phyloP scores from a whole-genome alignment of 2,329 filamentous ascomycete genomes.

The Penicillium frequentans region DNA sequence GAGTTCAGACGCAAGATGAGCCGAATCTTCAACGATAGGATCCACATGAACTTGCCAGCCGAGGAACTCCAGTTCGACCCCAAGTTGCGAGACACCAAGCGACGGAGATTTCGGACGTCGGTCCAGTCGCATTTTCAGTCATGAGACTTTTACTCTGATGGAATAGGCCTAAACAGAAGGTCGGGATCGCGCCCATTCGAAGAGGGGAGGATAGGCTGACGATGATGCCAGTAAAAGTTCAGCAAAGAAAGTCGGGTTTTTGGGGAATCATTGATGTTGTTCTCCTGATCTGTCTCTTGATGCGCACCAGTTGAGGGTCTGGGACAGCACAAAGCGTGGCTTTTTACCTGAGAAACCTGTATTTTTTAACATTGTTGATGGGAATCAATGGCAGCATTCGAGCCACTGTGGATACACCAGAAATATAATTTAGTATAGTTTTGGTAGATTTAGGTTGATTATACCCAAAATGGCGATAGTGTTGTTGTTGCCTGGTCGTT shows the following conservation, averaged over 20 bases:
- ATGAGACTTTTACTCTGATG: neutral
- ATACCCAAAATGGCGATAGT: neutral
- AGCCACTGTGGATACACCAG: too few relatives aligned
- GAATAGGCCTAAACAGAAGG: neutral
- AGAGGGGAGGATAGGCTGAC: neutral
- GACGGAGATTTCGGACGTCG: slow-evolving; percentile 10
- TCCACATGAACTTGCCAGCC: slow-evolving; percentile 19
- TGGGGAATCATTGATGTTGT: neutral
- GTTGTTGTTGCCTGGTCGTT: slow-evolving; percentile 7
- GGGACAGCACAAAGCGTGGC: neutral
- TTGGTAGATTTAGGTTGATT: neutral
- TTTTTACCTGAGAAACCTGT: neutral
- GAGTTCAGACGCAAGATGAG: slow-evolving; percentile 35
- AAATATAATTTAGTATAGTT: neutral
- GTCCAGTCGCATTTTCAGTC: slow-evolving; percentile 17
- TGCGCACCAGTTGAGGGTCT: neutral
- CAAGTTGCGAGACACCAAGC: slow-evolving; percentile 8
- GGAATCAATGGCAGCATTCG: neutral
- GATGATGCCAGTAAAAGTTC: neutral
- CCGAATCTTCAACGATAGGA: slow-evolving; percentile 33
- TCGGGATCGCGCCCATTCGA: neutral
- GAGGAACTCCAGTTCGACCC: slow-evolving; percentile 28
- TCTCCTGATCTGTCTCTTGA: neutral
- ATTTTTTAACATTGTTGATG: neutral
- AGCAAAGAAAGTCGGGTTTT: neutral